Evolutionary conservation across 2,329 filamentous ascomycete genomes (phyloP), one percentile per base, ranked within the genome.

Genomic region (Shiraia sp.): DNA sequence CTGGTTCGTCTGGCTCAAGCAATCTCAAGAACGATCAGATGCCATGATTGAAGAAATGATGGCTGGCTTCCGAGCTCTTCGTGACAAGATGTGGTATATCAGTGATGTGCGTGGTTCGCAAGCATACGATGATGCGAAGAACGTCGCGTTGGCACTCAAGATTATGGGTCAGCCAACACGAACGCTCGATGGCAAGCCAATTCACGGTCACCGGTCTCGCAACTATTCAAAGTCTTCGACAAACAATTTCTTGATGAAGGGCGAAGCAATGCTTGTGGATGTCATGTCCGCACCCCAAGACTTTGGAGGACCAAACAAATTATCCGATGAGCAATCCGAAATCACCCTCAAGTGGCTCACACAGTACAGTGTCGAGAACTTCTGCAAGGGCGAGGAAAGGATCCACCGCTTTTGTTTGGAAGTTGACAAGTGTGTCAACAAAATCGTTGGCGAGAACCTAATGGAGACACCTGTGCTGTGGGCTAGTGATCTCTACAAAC

Each of bases 41-140:
- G 79, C 78, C 2, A 79, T 83, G 10, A 85, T 91, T 25, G 86
- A 90, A 28, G 78, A 82, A 4, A 88, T 90, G 81, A 87, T 89
- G 78, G 77, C 78, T 44, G 82, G 82, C 4, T 77, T 93, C 26
- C 82, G 85, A 42, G 84, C 86, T 15, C 77, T 96, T 27, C 83
- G 93, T 29, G 88, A 96, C 66, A 97, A 97, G 76, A 96, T 97
- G 88, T 99, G 93, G 93, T 99, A 95, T 66, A 88, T 93, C 46
- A 92, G 88, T 1, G 90, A 96, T 66, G 91, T 97, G 19, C 86
- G 89, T 49, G 91, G 92, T 58, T 96, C 93, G 3, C 87, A 85
- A 34, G 83, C 85, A 8, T 97, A 96, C 59, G 88, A 93, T 46
- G 87, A 95, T 55, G 90, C 89, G 27, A 85, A 86, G 44, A 89